Conservation (phyloP, 2,329 filamentous ascomycete species). For the Beauveria australis region DNA sequence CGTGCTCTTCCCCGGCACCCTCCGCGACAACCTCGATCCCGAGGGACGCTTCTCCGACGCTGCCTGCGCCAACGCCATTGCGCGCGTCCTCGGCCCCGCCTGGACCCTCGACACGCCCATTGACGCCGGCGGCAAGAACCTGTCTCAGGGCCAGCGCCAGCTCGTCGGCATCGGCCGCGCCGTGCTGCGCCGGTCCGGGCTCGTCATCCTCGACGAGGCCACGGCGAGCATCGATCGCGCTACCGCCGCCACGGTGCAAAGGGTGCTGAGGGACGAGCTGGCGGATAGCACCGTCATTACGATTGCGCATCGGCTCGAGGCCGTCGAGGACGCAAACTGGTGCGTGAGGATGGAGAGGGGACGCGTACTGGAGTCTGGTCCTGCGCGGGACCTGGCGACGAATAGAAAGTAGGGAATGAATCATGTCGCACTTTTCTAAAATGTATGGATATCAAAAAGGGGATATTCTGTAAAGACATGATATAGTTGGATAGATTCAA, state of each 20-base stretch:
- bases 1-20: slow-evolving; percentile 49
- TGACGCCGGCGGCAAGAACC: slow-evolving; percentile 52
- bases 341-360: slow-evolving; percentile 46
- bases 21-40: slow-evolving; percentile 62
- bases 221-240: slow-evolving; percentile 54
- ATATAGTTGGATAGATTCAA: not conserved
- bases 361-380: slow-evolving; percentile 40
- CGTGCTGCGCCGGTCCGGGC: slow-evolving; percentile 49
- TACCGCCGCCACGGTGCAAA: slow-evolving; percentile 51
- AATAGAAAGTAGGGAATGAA: not conserved
- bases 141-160: slow-evolving; percentile 56
- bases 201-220: slow-evolving; percentile 57
- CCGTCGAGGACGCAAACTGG: slow-evolving; percentile 50
- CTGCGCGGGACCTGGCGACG: slow-evolving; percentile 18
- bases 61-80: slow-evolving; percentile 44
- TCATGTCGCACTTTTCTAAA: too few species aligned
- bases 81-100: slow-evolving; percentile 47
- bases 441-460: not conserved
- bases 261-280: slow-evolving; percentile 47
- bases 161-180: slow-evolving; percentile 53
- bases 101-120: slow-evolving; percentile 43
- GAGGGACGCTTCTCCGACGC: slow-evolving; percentile 47
- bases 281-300: slow-evolving; percentile 52
- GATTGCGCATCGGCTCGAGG: slow-evolving; percentile 57
- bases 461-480: not conserved